Evolutionary conservation across 257 asterid genomes (phyloP).

Genomic region (Cordia subcordata): DNA sequence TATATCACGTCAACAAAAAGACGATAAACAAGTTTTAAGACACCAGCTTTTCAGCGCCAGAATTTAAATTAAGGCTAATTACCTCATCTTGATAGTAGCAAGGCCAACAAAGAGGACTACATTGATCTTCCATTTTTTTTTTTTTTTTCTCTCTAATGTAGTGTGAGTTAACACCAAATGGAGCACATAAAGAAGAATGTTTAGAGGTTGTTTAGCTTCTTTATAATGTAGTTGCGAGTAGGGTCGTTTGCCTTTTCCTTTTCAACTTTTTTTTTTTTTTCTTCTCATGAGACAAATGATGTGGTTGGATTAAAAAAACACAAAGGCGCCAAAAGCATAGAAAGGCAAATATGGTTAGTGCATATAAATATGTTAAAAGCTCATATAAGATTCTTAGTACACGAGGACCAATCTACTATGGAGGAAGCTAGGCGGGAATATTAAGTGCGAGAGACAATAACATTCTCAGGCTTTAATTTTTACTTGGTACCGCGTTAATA

Average conservation of each 20-base stretch:
- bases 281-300: slow-evolving; percentile 40
- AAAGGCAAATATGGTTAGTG: slow-evolving; percentile 47
- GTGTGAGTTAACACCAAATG: slow-evolving; percentile 24
- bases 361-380: slow-evolving; percentile 40
- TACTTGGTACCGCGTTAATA: too few species aligned
- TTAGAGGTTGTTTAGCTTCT: slow-evolving; percentile 42
- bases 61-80: slow-evolving; percentile 5
- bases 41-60: too few species aligned
- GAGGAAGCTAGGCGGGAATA: slow-evolving; percentile 32
- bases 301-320: slow-evolving; percentile 54
- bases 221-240: slow-evolving; percentile 36
- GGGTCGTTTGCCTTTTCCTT: slow-evolving; percentile 17
- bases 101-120: slow-evolving; percentile 71
- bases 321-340: slow-evolving; percentile 66
- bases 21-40: too few species aligned
- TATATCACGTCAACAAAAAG: too few species aligned
- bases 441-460: slow-evolving; percentile 33
- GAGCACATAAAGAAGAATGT: slow-evolving; percentile 42
- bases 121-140: slow-evolving; percentile 69
- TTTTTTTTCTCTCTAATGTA: too few species aligned
- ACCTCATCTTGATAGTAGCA: slow-evolving; percentile 77
- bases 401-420: slow-evolving; percentile 32
- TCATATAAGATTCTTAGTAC: slow-evolving; percentile 54
- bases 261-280: slow-evolving; percentile 20
- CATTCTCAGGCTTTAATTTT: slow-evolving; percentile 13